Percentiles rank a stretch among this genome's conserved stretches.
These are phyloP conservation scores for Codiaeum variegatum DNA, from an alignment of 441 rosid species.

Conservation along the genomic window DNA sequence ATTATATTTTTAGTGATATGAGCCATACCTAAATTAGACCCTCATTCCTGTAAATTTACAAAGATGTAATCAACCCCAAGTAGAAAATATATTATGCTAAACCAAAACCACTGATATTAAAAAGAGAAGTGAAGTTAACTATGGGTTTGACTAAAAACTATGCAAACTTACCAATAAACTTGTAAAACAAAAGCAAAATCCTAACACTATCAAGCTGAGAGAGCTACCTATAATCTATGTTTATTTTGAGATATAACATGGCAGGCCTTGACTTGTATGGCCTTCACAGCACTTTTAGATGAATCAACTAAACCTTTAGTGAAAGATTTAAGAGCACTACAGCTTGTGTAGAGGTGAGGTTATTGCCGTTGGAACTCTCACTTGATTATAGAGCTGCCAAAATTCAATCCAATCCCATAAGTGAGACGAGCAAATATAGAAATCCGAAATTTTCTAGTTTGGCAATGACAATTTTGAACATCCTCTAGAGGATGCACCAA, in stretches of 20 bases:
- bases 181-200: not conserved
- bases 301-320: slow-evolving; percentile 76
- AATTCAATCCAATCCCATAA: slow-evolving; percentile 54
- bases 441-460: slow-evolving; percentile 31
- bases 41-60: slow-evolving; percentile 57
- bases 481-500: slow-evolving; percentile 16
- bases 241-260: slow-evolving; percentile 80
- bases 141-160: not conserved
- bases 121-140: not conserved
- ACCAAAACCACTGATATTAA: not conserved
- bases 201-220: not conserved
- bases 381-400: slow-evolving; percentile 29
- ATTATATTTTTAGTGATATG: slow-evolving; percentile 82
- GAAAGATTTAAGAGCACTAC: slow-evolving; percentile 54
- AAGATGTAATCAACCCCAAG: not conserved
- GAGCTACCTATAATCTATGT: slow-evolving; percentile 70
- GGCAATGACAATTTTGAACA: slow-evolving; percentile 50
- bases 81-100: not conserved
- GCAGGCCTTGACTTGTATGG: slow-evolving; percentile 80
- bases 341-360: slow-evolving; percentile 33
- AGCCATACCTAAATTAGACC: slow-evolving; percentile 77
- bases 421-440: slow-evolving; percentile 59
- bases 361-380: slow-evolving; percentile 27
- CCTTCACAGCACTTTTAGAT: slow-evolving; percentile 69
- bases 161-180: not conserved